Conservation (phyloP, 2,329 filamentous ascomycete species). For the Esteya vermicola region DNA sequence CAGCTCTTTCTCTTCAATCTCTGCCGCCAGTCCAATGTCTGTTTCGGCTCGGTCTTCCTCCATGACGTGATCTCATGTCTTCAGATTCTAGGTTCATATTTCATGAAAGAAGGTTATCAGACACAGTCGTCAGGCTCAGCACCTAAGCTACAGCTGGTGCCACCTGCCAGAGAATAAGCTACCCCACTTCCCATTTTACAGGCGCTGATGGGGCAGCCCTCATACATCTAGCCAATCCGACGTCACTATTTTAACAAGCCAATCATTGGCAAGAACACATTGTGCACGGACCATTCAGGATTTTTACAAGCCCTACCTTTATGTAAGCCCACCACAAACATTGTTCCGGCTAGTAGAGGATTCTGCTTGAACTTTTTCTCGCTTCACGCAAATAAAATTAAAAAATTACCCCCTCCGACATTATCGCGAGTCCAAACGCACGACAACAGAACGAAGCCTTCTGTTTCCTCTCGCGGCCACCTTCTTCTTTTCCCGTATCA, state of each 20-base stretch:
- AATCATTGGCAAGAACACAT: background rate
- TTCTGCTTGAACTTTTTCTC: constrained; percentile 8
- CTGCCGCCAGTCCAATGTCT: constrained; percentile 55
- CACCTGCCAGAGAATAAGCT: constrained; percentile 2
- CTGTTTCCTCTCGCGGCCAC: constrained; percentile 6
- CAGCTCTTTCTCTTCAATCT: constrained; percentile 33
- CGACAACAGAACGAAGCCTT: constrained; percentile 3
- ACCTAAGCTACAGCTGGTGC: constrained; percentile 2
- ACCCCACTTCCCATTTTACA: background rate
- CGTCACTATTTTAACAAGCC: background rate
- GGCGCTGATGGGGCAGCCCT: background rate
- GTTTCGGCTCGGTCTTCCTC: constrained; percentile 60
- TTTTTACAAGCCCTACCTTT: constrained; percentile 10
- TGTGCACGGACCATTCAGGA: constrained; percentile 3
- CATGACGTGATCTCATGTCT: too few species aligned
- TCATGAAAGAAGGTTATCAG: too few species aligned
- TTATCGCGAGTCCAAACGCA: constrained; percentile 4
- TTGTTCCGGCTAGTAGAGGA: background rate
- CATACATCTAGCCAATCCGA: background rate
- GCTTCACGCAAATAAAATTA: constrained; percentile 1
- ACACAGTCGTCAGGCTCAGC: background rate
- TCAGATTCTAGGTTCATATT: too few species aligned
- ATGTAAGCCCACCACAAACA: constrained; percentile 10
- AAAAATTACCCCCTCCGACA: constrained; percentile 1
- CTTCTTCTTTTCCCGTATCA: constrained; percentile 5